phyloP scores from a whole-genome alignment of 2,329 filamentous ascomycete species.

The Apiospora hydei region DNA sequence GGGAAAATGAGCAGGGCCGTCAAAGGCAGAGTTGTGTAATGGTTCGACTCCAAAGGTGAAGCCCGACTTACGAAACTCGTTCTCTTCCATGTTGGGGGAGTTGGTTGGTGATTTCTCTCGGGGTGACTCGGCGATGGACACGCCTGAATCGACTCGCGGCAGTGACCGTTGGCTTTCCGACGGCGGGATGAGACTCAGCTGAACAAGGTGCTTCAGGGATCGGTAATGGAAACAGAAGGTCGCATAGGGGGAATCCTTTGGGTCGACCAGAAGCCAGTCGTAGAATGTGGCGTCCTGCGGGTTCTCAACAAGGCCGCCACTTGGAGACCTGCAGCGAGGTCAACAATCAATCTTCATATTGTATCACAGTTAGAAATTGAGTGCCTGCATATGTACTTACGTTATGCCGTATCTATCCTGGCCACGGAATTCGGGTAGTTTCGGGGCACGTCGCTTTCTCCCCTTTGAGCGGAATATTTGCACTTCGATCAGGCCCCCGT shows the following conservation, averaged over 20 bases:
- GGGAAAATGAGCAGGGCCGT: conserved; percentile 5
- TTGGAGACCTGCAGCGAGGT: conserved; percentile 51
- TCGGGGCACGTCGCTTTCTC: conserved; percentile 51
- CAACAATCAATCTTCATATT: not conserved
- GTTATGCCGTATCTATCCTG: conserved; percentile 60
- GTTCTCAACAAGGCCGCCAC: conserved; percentile 59
- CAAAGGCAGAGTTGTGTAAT: conserved; percentile 29
- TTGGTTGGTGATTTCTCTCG: not conserved
- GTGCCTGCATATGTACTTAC: conserved; percentile 47
- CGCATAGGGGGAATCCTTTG: conserved; percentile 59
- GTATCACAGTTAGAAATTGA: not conserved
- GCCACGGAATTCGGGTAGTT: conserved; percentile 51
- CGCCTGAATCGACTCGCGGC: not conserved
- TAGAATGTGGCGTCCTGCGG: conserved; percentile 60
- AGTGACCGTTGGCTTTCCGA: conserved; percentile 27
- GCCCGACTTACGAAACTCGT: conserved; percentile 13
- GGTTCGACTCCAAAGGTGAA: conserved; percentile 32
- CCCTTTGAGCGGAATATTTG: conserved; percentile 60
- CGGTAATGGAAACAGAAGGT: conserved; percentile 65
- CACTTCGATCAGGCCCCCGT: conserved; percentile 64
- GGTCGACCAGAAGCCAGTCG: conserved; percentile 59
- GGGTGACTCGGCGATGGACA: not conserved
- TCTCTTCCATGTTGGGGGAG: not conserved
- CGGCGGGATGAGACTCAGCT: conserved; percentile 55
- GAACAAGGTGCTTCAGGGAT: conserved; percentile 55